Percentiles rank a stretch among this genome's conserved stretches.
These are phyloP conservation scores for Ceratobasidium sp. DNA, from an alignment of 1,284 basidiomycete genomes.

Conservation along the genomic window DNA sequence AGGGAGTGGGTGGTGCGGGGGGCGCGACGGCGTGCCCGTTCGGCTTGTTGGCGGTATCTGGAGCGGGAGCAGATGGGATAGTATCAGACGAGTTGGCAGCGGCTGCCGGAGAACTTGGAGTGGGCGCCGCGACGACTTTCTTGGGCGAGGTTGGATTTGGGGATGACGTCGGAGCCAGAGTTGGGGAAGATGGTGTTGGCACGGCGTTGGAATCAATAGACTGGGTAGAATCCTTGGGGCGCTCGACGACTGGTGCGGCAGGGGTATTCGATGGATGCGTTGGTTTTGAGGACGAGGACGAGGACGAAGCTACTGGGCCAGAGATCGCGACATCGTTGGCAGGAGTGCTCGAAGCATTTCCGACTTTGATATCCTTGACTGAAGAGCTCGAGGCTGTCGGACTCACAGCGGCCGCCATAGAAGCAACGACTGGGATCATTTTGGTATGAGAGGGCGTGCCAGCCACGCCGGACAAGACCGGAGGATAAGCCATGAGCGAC, in stretches of 20 bases:
- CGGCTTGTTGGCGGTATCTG: neutral
- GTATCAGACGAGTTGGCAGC: neutral
- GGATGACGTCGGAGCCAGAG: neutral
- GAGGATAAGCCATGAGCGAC: neutral
- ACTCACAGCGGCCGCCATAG: neutral
- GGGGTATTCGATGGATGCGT: neutral
- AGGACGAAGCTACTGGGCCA: neutral
- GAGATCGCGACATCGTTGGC: neutral
- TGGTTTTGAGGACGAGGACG: neutral
- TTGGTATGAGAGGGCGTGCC: slow-evolving; percentile 3
- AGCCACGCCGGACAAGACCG: neutral
- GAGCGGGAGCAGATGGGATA: neutral
- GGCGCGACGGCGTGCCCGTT: slow-evolving; percentile 1
- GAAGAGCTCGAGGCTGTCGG: neutral
- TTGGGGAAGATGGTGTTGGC: neutral
- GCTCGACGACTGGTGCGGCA: neutral
- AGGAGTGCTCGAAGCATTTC: neutral
- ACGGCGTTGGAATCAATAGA: neutral
- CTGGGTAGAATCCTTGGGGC: neutral
- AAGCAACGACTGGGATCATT: slow-evolving; percentile 28
- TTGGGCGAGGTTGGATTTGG: too few species aligned
- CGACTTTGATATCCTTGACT: neutral
- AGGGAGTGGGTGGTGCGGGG: slow-evolving; percentile 1
- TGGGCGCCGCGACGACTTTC: neutral
- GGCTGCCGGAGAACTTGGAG: slow-evolving; percentile 8